Base-by-base conservation (phyloP, 495 filamentous ascomycete species). In the Viridothelium virens region DNA sequence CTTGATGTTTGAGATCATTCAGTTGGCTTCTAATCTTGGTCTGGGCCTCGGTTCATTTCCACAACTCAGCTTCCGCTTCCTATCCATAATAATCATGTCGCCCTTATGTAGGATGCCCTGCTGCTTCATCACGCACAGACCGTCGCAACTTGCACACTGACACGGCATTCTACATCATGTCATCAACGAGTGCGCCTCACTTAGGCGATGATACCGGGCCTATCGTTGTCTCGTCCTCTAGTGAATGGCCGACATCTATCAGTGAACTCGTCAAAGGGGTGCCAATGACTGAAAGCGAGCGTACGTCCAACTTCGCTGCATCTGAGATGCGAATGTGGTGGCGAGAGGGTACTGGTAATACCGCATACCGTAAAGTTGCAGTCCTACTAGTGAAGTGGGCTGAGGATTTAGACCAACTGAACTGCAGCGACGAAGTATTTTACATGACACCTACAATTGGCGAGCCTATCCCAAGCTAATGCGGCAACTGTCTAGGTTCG, bases 311-410 rank as follows among this genome's bases (percentile, higher is more conserved):
- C 12, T 0, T 48, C 10, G 63, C 48, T 53, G 16, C 48, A 50
- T 41, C 63, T 44, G 41, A 64, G 14, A 64, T 48, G 63, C 63
- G 3, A 3, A 0, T 64, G 11, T 64, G 63, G 38, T 64, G 41
- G 38, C 31, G 41, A 41, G 63, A 56, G 44, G 63, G 63, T 25
- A 64, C 11, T 18, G 48, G 48, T 18, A 5, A 14, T 14, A 53
- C 12, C 2, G 48, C 12, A 14, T 53, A 53, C 25, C 37, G 31
- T 39, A 10, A 64, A 6, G 38, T 64, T 14, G 41, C 63, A n/a
- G 63, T 64, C 14, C 3, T 64, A 14, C 14, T 64, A 46, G 4
- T 64, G 10, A 64, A 64, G 25, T 64, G 63, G 63, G 44, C 41
- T 14, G 41, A 64, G 31, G 10, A 64, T 10, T 36, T 64, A 38